Evolutionary conservation across 108 stramenopile species (phyloP), one percentile per base, ranked within the genome.

Genomic region (Stephanodiscus triporus): DNA sequence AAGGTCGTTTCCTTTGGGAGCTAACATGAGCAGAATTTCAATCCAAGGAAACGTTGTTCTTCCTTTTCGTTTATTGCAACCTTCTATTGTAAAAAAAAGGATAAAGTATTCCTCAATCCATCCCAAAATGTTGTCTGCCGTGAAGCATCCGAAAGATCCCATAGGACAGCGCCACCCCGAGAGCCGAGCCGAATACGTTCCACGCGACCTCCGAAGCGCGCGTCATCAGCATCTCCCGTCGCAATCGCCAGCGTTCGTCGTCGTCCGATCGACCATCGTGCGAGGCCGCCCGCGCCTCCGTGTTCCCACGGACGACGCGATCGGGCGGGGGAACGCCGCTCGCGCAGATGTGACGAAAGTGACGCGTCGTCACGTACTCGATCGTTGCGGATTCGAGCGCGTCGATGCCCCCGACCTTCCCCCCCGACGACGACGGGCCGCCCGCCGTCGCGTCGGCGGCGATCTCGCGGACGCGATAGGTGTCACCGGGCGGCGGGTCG

Each of bases 281-380:
- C 34, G 56, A 34, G 11, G 68, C 37, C 9, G 75, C 80, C n/a
- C 86, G 86, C 45, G 68, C 68, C 13, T n/a, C n/a, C n/a, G 67
- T 27, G 36, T 45, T 50, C 30, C 32, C 34, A 14, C 36, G 53
- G 1, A 70, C 86, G 2, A 81, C 49, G 10, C 22, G 45, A n/a
- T n/a, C n/a, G n/a, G n/a, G n/a, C n/a, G n/a, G n/a, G 20, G 56
- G 27, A n/a, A 11, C 38, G n/a, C 22, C 50, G 38, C 54, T 54
- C 7, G 60, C 62, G 16, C 89, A 87, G 70, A 95, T 90, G 58
- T 88, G 91, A 55, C 91, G 86, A 81, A 95, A 95, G 58, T 95
- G 94, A 38, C 83, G 73, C 43, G 85, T 68, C 7, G 90, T 86
- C 11, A 92, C 88, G 22, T 72, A 43, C 55, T 89, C 87, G 26